Conservation (phyloP, 163 green algal species). For the Volvox carteri region DNA sequence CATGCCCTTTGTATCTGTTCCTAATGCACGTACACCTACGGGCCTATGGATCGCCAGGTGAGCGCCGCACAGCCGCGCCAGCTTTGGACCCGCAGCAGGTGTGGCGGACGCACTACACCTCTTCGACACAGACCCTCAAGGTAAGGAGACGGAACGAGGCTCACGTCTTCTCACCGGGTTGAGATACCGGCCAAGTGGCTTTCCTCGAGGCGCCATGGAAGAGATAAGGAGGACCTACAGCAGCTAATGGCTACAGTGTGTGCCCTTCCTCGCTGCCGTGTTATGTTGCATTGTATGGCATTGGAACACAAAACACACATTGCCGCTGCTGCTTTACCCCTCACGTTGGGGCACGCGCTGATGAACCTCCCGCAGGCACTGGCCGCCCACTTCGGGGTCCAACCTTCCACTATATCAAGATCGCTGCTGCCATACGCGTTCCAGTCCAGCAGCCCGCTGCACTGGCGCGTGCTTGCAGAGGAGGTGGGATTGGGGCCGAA, state of each 20-base stretch:
- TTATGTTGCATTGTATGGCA: too few species aligned
- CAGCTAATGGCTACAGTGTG: too few species aligned
- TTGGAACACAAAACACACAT: too few species aligned
- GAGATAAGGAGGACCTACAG: too few species aligned
- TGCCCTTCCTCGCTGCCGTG: too few species aligned
- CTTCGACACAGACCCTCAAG: not conserved
- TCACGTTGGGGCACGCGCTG: too few species aligned
- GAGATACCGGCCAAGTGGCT: too few species aligned
- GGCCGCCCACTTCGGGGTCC: not conserved
- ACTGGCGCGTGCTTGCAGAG: conserved; percentile 12
- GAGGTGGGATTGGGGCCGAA: conserved; percentile 10
- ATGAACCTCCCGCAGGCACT: conserved; percentile 28
- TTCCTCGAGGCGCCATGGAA: too few species aligned
- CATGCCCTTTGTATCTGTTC: too few species aligned
- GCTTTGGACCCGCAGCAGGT: conserved; percentile 14
- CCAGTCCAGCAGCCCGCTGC: not conserved
- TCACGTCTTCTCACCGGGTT: too few species aligned
- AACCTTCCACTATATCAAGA: not conserved
- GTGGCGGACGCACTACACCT: conserved; percentile 19
- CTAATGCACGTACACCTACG: too few species aligned
- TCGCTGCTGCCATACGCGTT: conserved; percentile 13
- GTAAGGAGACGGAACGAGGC: not conserved
- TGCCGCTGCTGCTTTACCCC: too few species aligned
- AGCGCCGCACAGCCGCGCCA: not conserved
- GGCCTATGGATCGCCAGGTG: not conserved